Conservation (phyloP, 352 stramenopile genomes). For the Phytophthora parvispora region DNA sequence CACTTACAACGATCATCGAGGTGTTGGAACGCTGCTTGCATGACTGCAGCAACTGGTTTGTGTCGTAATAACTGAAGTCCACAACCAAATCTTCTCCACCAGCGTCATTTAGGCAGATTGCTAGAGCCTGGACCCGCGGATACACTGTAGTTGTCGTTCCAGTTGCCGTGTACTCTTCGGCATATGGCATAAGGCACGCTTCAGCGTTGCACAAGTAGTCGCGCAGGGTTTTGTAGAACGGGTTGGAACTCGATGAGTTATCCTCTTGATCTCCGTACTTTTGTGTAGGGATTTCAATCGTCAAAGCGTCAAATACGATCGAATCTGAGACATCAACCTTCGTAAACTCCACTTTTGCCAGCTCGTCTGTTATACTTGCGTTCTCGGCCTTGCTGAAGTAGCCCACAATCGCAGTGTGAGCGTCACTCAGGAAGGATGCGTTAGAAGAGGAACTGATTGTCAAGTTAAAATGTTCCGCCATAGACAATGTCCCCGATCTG, state of each 20-base stretch:
- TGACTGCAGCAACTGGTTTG: conserved; percentile 5
- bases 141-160: conserved; percentile 3
- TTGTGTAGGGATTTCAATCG: conserved; percentile 10
- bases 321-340: conserved; percentile 1
- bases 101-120: conserved; percentile 13
- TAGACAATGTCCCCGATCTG: background rate
- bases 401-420: background rate
- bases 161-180: background rate
- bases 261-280: background rate
- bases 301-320: conserved; percentile 13
- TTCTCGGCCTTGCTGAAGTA: conserved; percentile 3
- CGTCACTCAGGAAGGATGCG: background rate
- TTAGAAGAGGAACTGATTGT: background rate
- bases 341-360: conserved; percentile 14
- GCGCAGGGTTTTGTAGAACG: background rate
- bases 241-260: conserved; percentile 5
- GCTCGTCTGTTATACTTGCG: background rate
- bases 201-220: background rate
- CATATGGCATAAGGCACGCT: background rate
- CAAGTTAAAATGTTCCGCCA: conserved; percentile 5
- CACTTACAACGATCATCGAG: conserved; percentile 21
- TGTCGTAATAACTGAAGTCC: background rate
- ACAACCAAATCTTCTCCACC: background rate
- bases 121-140: conserved; percentile 19
- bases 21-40: conserved; percentile 12